phyloP scores from a whole-genome alignment of 176 grass and related monocot genomes.

The Panicum miliaceum region DNA sequence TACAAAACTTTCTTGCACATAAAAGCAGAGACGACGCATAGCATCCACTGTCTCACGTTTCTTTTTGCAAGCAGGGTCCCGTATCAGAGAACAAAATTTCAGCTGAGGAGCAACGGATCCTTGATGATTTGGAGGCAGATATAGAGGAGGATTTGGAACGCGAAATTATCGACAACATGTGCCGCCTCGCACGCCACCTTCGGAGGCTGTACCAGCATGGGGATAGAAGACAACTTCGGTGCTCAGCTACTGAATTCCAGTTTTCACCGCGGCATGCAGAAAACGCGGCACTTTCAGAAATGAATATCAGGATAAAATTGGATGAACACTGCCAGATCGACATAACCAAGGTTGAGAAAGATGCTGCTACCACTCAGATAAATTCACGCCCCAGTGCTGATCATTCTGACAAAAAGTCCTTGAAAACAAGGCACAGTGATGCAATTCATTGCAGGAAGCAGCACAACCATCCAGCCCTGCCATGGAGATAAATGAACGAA shows the following conservation, averaged over 20 bases:
- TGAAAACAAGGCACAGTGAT: not conserved
- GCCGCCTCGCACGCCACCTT: conserved; percentile 21
- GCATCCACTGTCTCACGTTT: not conserved
- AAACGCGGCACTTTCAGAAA: conserved; percentile 21
- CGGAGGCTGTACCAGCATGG: conserved; percentile 43
- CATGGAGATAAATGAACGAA: conserved; percentile 41
- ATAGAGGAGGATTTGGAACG: conserved; percentile 41
- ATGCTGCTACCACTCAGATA: not conserved
- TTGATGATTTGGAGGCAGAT: conserved; percentile 32
- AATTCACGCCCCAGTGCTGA: not conserved
- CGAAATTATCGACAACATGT: conserved; percentile 34
- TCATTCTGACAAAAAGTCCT: conserved; percentile 10
- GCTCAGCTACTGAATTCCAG: not conserved
- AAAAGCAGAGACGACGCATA: conserved; percentile 1
- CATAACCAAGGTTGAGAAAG: conserved; percentile 33
- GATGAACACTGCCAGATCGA: conserved; percentile 40
- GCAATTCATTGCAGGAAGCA: conserved; percentile 25
- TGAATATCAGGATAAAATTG: conserved; percentile 42
- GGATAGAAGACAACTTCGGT: conserved; percentile 28
- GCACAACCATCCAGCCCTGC: conserved; percentile 31
- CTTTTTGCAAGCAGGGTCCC: conserved; percentile 12
- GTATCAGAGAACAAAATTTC: conserved; percentile 36
- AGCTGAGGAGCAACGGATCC: conserved; percentile 10
- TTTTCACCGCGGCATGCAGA: not conserved
- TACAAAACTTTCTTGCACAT: not conserved